Percentiles rank a stretch among this genome's conserved stretches.
Conservation (phyloP, 2,329 filamentous ascomycete genomes). For the Cytospora piceicola region DNA sequence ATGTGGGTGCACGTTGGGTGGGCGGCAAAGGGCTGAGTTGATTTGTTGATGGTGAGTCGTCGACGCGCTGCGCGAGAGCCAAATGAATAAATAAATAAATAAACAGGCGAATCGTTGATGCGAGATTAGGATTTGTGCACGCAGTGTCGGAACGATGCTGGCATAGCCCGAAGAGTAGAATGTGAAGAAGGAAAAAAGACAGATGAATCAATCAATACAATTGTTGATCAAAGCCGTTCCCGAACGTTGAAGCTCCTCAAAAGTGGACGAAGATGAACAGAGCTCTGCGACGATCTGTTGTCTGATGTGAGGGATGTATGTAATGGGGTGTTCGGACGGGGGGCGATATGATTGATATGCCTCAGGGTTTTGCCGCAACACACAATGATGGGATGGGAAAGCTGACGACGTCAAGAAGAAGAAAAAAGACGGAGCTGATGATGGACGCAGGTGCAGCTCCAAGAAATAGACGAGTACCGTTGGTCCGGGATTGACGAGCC, state of each 20-base stretch:
- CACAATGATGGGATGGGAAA: conserved; percentile 33
- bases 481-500: conserved; percentile 38
- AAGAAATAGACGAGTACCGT: conserved; percentile 35
- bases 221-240: conserved; percentile 34
- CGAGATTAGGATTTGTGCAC: conserved; percentile 44
- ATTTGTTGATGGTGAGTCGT: conserved; percentile 12
- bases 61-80: conserved; percentile 4
- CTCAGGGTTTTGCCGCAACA: conserved; percentile 37
- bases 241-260: conserved; percentile 40
- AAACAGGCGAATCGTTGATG: conserved; percentile 23
- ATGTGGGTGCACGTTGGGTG: conserved; percentile 24
- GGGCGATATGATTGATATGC: conserved; percentile 41
- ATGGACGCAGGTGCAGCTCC: conserved; percentile 32
- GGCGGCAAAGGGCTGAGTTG: not conserved
- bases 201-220: conserved; percentile 39
- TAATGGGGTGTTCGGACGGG: conserved; percentile 40
- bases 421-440: conserved; percentile 26
- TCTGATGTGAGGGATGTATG: conserved; percentile 39
- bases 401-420: conserved; percentile 30
- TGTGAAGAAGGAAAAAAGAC: conserved; percentile 27
- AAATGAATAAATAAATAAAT: not conserved
- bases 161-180: conserved; percentile 33
- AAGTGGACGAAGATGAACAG: conserved; percentile 38
- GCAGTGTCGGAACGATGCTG: conserved; percentile 45
- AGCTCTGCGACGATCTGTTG: conserved; percentile 42